Evolutionary conservation across 768 basidiomycete genomes (phyloP).

Genomic region (Collybia sp.): DNA sequence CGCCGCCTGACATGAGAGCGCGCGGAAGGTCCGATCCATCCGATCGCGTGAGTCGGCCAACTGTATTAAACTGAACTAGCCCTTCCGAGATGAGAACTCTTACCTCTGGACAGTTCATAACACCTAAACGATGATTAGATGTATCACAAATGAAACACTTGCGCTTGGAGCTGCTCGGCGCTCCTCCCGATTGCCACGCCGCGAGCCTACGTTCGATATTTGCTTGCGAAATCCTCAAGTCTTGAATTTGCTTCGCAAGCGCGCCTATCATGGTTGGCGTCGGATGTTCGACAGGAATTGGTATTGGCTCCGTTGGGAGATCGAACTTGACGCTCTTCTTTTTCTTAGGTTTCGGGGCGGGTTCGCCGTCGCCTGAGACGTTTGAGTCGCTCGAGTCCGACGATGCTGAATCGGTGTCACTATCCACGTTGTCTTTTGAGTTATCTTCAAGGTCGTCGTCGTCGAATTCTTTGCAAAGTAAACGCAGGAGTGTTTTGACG

Average conservation of each 20-base stretch:
- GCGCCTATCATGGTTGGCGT: too few species aligned
- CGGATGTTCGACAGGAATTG: too few species aligned
- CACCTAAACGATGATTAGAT: conserved; percentile 4
- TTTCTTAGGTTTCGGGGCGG: too few species aligned
- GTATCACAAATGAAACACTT: conserved; percentile 8
- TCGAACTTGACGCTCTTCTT: too few species aligned
- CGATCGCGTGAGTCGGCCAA: not conserved
- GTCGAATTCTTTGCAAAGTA: not conserved
- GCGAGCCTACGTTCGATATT: not conserved
- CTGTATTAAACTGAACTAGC: not conserved
- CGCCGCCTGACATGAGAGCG: not conserved
- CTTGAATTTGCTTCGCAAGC: too few species aligned
- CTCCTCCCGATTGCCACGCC: not conserved
- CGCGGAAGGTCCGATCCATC: conserved; percentile 7
- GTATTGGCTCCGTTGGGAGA: too few species aligned
- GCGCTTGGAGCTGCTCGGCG: not conserved
- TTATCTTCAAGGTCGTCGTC: not conserved
- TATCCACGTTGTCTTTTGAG: not conserved
- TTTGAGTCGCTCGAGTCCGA: not conserved
- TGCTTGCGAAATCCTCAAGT: too few species aligned
- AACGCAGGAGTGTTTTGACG: not conserved
- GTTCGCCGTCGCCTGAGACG: too few species aligned
- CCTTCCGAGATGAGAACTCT: not conserved
- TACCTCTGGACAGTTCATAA: conserved; percentile 7
- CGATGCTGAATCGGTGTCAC: not conserved